phyloP scores from a whole-genome alignment of 139 green algal genomes.

The Coccomyxa sp. region DNA sequence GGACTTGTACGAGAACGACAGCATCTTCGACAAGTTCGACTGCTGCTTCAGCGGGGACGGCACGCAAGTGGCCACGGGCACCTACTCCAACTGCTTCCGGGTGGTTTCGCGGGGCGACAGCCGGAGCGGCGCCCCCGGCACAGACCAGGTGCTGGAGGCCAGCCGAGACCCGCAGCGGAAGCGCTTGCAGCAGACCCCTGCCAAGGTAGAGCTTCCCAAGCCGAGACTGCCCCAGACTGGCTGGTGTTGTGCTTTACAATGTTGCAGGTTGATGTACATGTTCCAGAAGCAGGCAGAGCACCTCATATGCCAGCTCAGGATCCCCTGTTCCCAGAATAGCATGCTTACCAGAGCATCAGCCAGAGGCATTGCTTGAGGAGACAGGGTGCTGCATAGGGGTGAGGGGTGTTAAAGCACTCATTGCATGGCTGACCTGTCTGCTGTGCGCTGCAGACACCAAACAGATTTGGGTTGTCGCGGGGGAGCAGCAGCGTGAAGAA shows the following conservation, averaged over 20 bases:
- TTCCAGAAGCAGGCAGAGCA: too few species aligned
- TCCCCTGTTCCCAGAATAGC: too few species aligned
- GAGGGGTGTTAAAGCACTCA: too few species aligned
- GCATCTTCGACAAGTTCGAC: conserved; percentile 99
- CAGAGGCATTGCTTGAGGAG: too few species aligned
- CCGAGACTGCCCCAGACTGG: too few species aligned
- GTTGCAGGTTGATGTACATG: too few species aligned
- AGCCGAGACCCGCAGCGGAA: conserved; percentile 71
- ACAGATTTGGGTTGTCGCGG: conserved; percentile 21
- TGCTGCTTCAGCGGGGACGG: conserved; percentile 79
- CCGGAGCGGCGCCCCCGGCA: neutral
- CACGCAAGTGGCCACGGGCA: conserved; percentile 79
- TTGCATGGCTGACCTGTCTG: too few species aligned
- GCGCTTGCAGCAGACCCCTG: conserved; percentile 42
- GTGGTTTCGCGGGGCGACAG: conserved; percentile 40
- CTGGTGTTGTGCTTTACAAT: too few species aligned
- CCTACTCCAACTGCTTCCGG: conserved; percentile 91
- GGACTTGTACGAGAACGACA: conserved; percentile 99
- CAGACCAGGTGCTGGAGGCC: conserved; percentile 67
- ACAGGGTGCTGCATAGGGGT: too few species aligned
- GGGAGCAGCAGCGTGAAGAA: neutral
- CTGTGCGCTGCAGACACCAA: neutral
- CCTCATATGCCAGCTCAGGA: too few species aligned
- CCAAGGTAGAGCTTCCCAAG: too few species aligned
- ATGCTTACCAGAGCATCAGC: too few species aligned